Evolutionary conservation across 1,284 basidiomycete species (phyloP), one percentile per base, ranked within the genome.

Genomic region (Ceratobasidium sp.): DNA sequence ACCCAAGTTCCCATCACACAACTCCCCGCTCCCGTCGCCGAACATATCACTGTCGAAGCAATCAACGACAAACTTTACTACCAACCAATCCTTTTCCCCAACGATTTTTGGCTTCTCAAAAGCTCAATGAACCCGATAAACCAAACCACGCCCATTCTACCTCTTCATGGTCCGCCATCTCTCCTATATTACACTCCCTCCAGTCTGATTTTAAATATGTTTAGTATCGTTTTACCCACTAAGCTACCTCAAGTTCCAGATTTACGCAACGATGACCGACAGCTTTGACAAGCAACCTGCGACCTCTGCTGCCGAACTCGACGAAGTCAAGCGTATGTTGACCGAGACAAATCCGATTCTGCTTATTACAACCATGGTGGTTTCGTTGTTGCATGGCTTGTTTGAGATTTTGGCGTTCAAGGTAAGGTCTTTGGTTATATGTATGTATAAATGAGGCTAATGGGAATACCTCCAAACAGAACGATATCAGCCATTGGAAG

Each of bases 341-440:
- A 87, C 92, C n/a, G 96, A 98, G 86, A 98, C 97, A 2, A 97
- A 95, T 83, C 94, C 96, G 15, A 96, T 92, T 88, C 93, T 98
- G 86, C 88, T 99, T 66, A 92, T 88, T 33, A 86, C 96, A 78
- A 96, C 85, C 9, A 79, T 83, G 26, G 61, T 94, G 42, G 97
- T 99, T 81, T 94, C 94, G 81, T 81, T 98, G 33, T 84, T 99
- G 80, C 97, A 99, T 86, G 91, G 92, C 80, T 94, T 93, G 46
- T 97, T 97, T 84, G 96, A 98, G 86, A 94, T 98, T 90, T 87
- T 98, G 64, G 96, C 96, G 1, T 98, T 98, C 89, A 95, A 93
- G 83, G 71, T 75, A n/a, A 26, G 61, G 62, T 13, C 17, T 38
- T 50, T 26, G 33, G 23, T 6, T 20, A 7, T 3, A 20, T 50